Evolutionary conservation across 2,329 filamentous ascomycete genomes (phyloP).

Genomic region (Alternaria sp.): DNA sequence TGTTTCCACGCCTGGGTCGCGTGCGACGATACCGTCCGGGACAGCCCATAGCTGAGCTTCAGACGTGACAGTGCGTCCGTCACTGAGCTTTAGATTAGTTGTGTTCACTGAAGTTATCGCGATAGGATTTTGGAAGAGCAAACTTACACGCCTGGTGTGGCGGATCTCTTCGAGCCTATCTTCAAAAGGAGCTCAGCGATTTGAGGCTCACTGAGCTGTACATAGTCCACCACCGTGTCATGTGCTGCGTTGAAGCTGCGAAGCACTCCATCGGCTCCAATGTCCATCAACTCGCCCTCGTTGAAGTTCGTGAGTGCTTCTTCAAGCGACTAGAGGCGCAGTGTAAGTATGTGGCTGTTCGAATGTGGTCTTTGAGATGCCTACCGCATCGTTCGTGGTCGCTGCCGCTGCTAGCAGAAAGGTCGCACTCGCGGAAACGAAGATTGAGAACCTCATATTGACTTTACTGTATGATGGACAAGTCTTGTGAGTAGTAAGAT

Average conservation of each 20-base stretch:
- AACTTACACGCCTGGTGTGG: no score
- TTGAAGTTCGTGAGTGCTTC: background rate
- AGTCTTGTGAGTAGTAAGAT: background rate
- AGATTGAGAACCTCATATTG: background rate
- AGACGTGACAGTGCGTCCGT: background rate
- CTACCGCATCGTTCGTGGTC: background rate
- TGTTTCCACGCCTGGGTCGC: accelerated
- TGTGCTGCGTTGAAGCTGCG: background rate
- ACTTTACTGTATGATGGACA: background rate
- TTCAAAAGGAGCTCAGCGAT: background rate
- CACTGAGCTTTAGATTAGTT: background rate
- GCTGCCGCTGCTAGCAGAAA: background rate
- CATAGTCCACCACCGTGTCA: background rate
- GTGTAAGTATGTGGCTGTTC: no score
- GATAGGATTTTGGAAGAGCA: no score
- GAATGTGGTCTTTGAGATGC: background rate
- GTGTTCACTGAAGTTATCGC: no score
- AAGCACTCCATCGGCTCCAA: background rate
- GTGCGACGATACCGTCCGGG: background rate
- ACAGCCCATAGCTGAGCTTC: background rate
- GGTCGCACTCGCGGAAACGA: background rate
- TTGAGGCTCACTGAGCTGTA: background rate
- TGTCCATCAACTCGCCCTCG: background rate
- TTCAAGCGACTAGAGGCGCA: background rate
- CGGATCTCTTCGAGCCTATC: background rate